phyloP scores from a whole-genome alignment of 108 stramenopile genomes.

The Nannochloropsis salina region DNA sequence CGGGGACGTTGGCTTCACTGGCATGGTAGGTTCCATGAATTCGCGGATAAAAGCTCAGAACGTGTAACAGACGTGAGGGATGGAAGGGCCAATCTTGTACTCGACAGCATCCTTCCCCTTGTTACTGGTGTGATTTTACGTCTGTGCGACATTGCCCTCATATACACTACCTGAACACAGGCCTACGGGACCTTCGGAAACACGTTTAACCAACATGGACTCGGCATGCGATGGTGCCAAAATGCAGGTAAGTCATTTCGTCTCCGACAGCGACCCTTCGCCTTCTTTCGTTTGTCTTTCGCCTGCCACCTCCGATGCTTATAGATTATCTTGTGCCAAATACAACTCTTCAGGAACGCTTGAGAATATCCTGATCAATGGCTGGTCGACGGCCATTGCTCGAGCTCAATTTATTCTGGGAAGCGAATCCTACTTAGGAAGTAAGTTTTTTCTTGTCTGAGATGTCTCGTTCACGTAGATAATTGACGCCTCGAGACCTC shows the following conservation, averaged over 20 bases:
- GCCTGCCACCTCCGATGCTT: too few species aligned
- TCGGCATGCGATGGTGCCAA: conserved; percentile 2
- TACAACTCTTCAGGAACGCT: not conserved
- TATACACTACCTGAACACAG: not conserved
- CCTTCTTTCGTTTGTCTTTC: too few species aligned
- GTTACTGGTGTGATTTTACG: too few species aligned
- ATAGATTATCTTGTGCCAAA: too few species aligned
- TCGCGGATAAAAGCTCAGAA: too few species aligned
- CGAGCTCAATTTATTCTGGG: not conserved
- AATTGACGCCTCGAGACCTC: too few species aligned
- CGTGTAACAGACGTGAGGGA: too few species aligned
- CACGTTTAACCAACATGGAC: not conserved
- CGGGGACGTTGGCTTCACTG: not conserved
- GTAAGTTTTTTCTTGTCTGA: not conserved
- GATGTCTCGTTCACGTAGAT: too few species aligned
- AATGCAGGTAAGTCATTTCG: not conserved
- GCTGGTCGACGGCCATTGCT: not conserved
- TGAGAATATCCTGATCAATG: not conserved
- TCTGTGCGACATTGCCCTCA: too few species aligned
- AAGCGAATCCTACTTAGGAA: not conserved
- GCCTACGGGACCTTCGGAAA: not conserved
- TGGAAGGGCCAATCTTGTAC: too few species aligned
- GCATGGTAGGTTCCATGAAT: not conserved
- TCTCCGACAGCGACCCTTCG: too few species aligned
- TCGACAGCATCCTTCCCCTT: too few species aligned